These are phyloP conservation scores for Fusarium sp. DNA, from an alignment of 2,329 filamentous ascomycete genomes.

Conservation along the genomic window DNA sequence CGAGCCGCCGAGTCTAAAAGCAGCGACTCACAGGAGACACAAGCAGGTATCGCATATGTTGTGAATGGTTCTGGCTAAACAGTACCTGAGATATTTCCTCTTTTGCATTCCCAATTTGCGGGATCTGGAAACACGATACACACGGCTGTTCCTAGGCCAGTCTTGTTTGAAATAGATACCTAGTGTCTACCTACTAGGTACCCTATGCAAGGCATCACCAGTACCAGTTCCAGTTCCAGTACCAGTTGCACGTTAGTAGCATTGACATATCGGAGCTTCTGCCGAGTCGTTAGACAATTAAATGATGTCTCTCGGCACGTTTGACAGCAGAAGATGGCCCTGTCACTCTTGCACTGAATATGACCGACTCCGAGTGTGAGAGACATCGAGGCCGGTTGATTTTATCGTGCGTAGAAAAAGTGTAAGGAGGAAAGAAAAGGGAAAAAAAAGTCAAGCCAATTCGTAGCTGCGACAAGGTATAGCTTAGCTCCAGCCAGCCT, in stretches of 20 bases:
- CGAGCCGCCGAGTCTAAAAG: constrained; percentile 2
- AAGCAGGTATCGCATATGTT: not conserved
- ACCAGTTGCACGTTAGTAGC: not conserved
- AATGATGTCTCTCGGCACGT: constrained; percentile 39
- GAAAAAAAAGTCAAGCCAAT: constrained; percentile 31
- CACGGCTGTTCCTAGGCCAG: constrained; percentile 3
- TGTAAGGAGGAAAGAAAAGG: constrained; percentile 55
- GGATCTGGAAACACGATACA: constrained; percentile 21
- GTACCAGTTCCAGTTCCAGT: no score
- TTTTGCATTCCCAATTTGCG: not conserved
- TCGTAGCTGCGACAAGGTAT: not conserved
- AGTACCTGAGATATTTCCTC: constrained; percentile 11
- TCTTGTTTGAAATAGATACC: constrained; percentile 3
- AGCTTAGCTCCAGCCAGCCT: not conserved
- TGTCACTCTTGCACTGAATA: constrained; percentile 71
- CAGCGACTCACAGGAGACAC: constrained; percentile 6
- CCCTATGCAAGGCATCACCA: no score
- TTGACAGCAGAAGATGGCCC: constrained; percentile 47
- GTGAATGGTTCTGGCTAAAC: not conserved
- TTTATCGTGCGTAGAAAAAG: constrained; percentile 68
- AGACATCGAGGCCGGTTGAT: constrained; percentile 69
- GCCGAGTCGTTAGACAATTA: constrained; percentile 46
- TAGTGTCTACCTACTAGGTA: no score
- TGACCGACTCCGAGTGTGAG: constrained; percentile 68
- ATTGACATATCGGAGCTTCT: constrained; percentile 51